Base-by-base conservation (phyloP, 1,139 yeast genomes). In the Geotrichum carabidarum region DNA sequence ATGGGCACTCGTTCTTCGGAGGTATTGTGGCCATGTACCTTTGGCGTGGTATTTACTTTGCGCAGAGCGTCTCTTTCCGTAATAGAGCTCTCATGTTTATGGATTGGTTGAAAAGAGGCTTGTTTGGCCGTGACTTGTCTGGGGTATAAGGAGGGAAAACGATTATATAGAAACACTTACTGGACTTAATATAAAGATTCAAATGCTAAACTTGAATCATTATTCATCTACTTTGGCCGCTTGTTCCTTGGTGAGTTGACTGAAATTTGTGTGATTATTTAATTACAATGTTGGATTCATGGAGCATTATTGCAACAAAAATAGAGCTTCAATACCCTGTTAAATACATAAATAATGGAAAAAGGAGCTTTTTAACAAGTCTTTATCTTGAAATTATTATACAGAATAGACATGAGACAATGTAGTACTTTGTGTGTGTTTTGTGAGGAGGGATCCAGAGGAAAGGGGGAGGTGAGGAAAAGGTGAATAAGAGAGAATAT, bases 21-120 rank as follows among this genome's bases (percentile, higher is more conserved):
- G 86, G 86, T 1, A 65, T 82, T 45, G 68, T 81, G 42, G 86
- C 86, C 38, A 79, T 82, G 82, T 82, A 82, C 65, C 67, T 81
- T 53, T 82, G 86, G 86, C 77, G 86, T 69, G 77, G 83, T 44
- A 82, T 80, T 32, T 82, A 82, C 68, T 81, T 81, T 68, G 78
- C 84, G 32, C 83, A 82, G 66, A 77, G 82, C 44, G 85, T 82
- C 42, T 78, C 84, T 53, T 64, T 79, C 59, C 75, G 86, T 64
- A 79, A 82, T 1, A 74, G 86, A 62, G 80, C 79, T 1, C 70
- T 80, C 59, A 67, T 82, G 65, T 78, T 78, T 65, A 75, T 80
- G 74, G 86, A 82, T 63, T 82, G 86, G 85, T 63, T 81, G 60
- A 81, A 80, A 65, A 78, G 85, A 62, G 84, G 83, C 36, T 64